Base-by-base conservation (phyloP, 2,329 filamentous ascomycete genomes). In the Coleophoma crateriformis region DNA sequence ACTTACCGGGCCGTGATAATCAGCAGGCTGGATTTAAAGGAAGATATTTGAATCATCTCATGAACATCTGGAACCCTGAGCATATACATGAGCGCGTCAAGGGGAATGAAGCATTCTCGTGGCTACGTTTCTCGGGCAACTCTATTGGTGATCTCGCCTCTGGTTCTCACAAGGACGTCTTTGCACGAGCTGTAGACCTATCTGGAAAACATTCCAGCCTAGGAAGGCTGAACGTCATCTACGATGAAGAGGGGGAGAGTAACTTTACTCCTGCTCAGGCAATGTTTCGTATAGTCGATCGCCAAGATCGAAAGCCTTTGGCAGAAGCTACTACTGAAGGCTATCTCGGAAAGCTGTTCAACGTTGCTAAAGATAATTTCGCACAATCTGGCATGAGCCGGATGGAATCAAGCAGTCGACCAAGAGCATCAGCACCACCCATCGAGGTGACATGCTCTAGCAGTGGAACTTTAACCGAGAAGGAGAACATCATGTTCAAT, bases 51-150 rank as follows among this genome's bases (percentile, higher is more conserved):
- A 72, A 81, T 33, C 84, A 95, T 57, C 71, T 95, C 68, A 85
- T 97, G 83, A 96, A 95, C 63, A 84, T 99, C 47, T 99, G 89
- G 84, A 82, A 83, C 1, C 85, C 89, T 0, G 84, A 92, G 45
- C 82, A 96, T 59, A 79, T 96, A 40, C 76, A 77, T 12, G 72
- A 81, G 44, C 89, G 82, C 56, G 68, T 77, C 11, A 72, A 76
- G 19, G 76, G 78, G 1, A 75, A 78, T 45, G 79, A 82, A 13
- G 78, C 83, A 2, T 97, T 97, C 67, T 92, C 91, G 0, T 99
- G 90, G 83, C 76, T 97, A 51, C 84, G 90, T 4, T 96, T 99
- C 61, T 81, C 87, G 3, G 89, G 96, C 59, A 74, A 78, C 0
- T 94, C 90, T 13, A 73, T 84, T 2, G 76, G 77, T 10, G 91